Base-by-base conservation (phyloP, 352 stramenopile species). In the Globisporangium iwayamae region DNA sequence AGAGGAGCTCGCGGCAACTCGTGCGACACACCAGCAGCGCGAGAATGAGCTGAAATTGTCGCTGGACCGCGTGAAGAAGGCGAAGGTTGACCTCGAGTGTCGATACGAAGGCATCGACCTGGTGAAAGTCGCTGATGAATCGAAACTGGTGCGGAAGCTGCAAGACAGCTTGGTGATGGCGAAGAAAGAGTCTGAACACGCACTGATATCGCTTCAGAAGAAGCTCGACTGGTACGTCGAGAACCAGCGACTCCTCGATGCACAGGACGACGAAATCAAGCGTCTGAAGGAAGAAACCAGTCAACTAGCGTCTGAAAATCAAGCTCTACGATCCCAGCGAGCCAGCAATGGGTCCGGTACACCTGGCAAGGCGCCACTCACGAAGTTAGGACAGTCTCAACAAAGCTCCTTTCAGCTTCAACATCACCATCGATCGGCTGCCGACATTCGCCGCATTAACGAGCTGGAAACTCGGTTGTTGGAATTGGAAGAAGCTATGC, bases 201-300 rank as follows among this genome's bases (percentile, higher is more conserved):
- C 75, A 18, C 46, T 92, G 8, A 50, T 22, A n/a, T 66, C 66
- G 25, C 62, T 95, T 18, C 83, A 95, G 55, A 86, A 90, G 60
- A 95, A 94, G 34, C 55, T 95, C 14, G 83, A 93, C 45, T 95
- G 87, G 87, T 95, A 95, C 43, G 80, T 94, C 14, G 75, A 83
- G 46, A 95, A 95, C 57, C 87, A 95, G 60, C 66, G 81, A 4
- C 54, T 93, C n/a, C 58, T 94, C 2, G 85, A 95, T 34, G 83
- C 85, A 9, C 85, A 95, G 62, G 85, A 95, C 45, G 81, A 85
- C 10, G 71, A 85, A 25, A 36, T 91, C n/a, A 65, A 59, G 30
- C 64, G 65, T 7, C 65, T 91, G 16, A 78, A 71, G n/a, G 50
- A 63, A 1, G 55, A 80, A 11, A 32, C 50, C 1, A 54, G 20